Evolutionary conservation across 148 eudicot species (phyloP), one percentile per base, ranked within the genome.

Genomic region (Pharnaceum exiguum): DNA sequence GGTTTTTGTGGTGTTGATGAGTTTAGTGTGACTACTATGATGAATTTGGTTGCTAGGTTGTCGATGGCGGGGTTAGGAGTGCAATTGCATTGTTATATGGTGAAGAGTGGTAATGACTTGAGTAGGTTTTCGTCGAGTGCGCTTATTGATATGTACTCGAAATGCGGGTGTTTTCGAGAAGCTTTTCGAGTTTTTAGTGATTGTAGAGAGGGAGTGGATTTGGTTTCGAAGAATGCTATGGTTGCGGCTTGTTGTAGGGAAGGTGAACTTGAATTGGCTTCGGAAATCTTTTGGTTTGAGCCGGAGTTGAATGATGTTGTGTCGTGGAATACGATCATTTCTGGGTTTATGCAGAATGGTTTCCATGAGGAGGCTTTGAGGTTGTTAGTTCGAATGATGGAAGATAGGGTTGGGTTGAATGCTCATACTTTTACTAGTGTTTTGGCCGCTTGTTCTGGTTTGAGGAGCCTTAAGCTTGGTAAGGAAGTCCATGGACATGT

Each of bases 71-170:
- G 43, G 7, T 59, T 70, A 19, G 95, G 93, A 23, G 77, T 50
- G 71, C 97, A 87, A 65, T 45, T 90, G 72, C 97, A 90, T 62
- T 74, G 81, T 0, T 76, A 61, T 43, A 90, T 90, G 85, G 75
- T 84, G 27, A 87, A 87, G 60, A 87, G 69, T 53, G 87, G 73
- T 9, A 78, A 71, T 70, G 69, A 72, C 64, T 69, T 45, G 10
- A 79, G 76, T 47, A 38, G 59, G 50, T 90, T 87, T 63, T 77
- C 83, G 8, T 63, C 66, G 55, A 90, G 87, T 74, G 76, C 97
- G 60, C 80, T 90, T 10, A 66, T 86, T 57, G 85, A 84, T 37
- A 87, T 90, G 97, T 90, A 90, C 54, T 90, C 97, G 1, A 90
- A 87, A 78, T 84, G 83, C 51, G 85, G 82, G 56, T 79, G 57